phyloP scores from a whole-genome alignment of 192 early-diverging fungal species.

The Umbelopsis ramanniana region DNA sequence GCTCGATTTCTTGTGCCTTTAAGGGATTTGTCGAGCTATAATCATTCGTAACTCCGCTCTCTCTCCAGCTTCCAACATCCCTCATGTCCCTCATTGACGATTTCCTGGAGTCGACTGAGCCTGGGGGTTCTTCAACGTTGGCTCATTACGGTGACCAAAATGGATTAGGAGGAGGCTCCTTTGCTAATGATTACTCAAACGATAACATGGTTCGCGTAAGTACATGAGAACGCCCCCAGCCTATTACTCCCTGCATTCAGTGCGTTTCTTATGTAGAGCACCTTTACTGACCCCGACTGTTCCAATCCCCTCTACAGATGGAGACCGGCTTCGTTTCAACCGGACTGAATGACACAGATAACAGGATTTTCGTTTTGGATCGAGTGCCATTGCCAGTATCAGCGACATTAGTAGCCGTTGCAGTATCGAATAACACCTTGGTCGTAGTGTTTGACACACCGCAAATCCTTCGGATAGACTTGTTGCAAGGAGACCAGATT shows the following conservation, averaged over 20 bases:
- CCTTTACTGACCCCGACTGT: constrained; percentile 13
- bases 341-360: constrained; percentile 52
- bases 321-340: constrained; percentile 63
- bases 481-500: constrained; percentile 79
- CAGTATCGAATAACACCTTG: constrained; percentile 85
- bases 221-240: neutral
- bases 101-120: constrained; percentile 47
- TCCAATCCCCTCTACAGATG: constrained; percentile 38
- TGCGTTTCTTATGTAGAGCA: neutral
- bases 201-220: constrained; percentile 35
- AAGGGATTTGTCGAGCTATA: neutral
- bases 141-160: constrained; percentile 26
- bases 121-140: constrained; percentile 15
- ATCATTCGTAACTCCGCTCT: neutral
- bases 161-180: constrained; percentile 5
- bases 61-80: neutral
- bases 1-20: neutral
- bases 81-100: constrained; percentile 53
- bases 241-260: too few relatives aligned
- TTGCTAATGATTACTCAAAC: constrained; percentile 29
- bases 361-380: constrained; percentile 80
- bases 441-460: constrained; percentile 78
- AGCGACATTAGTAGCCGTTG: constrained; percentile 69
- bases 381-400: constrained; percentile 90
- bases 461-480: constrained; percentile 84